These are phyloP conservation scores for Macrocybe gigantea DNA, from an alignment of 768 basidiomycete species.

Conservation along the genomic window DNA sequence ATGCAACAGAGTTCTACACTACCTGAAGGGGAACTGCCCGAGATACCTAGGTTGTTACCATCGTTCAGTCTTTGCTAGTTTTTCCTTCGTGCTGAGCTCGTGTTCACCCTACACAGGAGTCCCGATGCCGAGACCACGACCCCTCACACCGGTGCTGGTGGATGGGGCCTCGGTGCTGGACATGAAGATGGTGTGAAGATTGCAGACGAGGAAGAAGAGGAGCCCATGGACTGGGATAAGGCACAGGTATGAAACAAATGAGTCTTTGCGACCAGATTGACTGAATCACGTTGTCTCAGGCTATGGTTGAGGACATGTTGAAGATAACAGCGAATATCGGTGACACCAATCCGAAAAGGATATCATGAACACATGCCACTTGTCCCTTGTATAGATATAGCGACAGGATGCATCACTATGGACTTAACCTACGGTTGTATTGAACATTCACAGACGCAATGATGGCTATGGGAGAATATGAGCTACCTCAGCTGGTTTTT, in stretches of 20 bases:
- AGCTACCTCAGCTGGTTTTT: constrained; percentile 9
- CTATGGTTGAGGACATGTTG: constrained; percentile 53
- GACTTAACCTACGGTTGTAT: too few species aligned
- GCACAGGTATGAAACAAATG: constrained; percentile 41
- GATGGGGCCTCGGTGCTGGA: constrained; percentile 69
- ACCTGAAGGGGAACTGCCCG: constrained; percentile 50
- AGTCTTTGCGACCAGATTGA: background rate
- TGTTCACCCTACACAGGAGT: constrained; percentile 32
- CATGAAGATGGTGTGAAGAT: constrained; percentile 42
- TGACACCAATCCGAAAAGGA: too few species aligned
- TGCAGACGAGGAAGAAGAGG: constrained; percentile 58
- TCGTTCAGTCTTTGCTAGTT: background rate
- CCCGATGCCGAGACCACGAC: constrained; percentile 39
- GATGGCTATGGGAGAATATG: too few species aligned
- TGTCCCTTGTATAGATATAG: too few species aligned
- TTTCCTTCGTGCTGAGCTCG: background rate
- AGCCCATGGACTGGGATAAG: constrained; percentile 62
- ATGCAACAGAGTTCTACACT: constrained; percentile 42
- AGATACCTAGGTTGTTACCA: constrained; percentile 36
- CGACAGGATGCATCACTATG: constrained; percentile 7
- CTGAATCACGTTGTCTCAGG: constrained; percentile 22
- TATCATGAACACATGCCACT: too few species aligned
- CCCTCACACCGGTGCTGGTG: constrained; percentile 50
- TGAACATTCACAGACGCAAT: too few species aligned
- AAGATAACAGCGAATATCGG: constrained; percentile 34